These are phyloP conservation scores for Eimeria maxima DNA, from an alignment of 169 alveolate species.

Conservation along the genomic window DNA sequence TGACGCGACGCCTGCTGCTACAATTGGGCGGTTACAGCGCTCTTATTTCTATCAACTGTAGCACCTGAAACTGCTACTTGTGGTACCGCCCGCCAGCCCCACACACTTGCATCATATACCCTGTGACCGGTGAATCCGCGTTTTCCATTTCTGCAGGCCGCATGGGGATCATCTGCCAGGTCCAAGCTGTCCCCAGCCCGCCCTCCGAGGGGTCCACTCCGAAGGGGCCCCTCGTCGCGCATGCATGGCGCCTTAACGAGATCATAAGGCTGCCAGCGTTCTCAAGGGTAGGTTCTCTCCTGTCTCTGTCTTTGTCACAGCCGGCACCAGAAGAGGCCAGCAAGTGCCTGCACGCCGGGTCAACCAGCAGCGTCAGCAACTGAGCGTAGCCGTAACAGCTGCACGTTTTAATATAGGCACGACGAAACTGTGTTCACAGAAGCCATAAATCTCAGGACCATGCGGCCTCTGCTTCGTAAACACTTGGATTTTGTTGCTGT, in stretches of 20 bases:
- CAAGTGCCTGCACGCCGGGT: not conserved
- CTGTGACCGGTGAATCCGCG: too few relatives aligned
- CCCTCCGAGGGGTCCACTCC: not conserved
- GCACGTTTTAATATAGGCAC: not conserved
- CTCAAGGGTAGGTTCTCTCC: slow-evolving; percentile 15
- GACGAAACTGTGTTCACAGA: too few relatives aligned
- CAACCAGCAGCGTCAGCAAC: too few relatives aligned
- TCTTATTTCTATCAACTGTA: not conserved
- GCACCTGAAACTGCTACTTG: not conserved
- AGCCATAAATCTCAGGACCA: too few relatives aligned
- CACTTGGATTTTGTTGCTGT: not conserved
- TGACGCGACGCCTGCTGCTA: too few relatives aligned
- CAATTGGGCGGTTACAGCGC: not conserved
- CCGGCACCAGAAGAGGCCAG: too few relatives aligned
- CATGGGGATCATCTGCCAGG: slow-evolving; percentile 48
- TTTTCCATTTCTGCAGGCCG: not conserved
- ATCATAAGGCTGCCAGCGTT: slow-evolving; percentile 30
- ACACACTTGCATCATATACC: not conserved
- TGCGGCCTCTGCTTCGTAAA: not conserved
- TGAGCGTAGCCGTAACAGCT: not conserved
- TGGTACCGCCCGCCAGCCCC: not conserved
- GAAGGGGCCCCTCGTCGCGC: not conserved
- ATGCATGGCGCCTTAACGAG: slow-evolving; percentile 31
- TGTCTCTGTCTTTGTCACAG: not conserved
- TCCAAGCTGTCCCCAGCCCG: not conserved